A percentile compares a stretch with the other conserved stretches of the same genome.
These are phyloP conservation scores for Ascochyta clinopodiicola DNA, from an alignment of 2,329 filamentous ascomycete genomes.

Conservation along the genomic window DNA sequence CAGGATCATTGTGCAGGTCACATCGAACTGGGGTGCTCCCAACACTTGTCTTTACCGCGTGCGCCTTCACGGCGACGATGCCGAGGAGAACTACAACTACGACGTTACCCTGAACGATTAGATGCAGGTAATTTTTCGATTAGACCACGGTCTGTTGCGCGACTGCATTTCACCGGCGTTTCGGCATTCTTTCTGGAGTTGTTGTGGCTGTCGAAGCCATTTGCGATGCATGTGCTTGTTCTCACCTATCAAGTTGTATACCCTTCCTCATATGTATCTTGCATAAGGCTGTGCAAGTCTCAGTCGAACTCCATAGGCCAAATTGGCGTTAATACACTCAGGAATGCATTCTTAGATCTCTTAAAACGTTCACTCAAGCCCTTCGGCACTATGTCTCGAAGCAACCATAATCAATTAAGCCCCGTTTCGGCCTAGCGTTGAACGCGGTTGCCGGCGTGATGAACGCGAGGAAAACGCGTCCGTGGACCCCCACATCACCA, in stretches of 20 bases:
- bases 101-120: constrained; percentile 28
- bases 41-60: constrained; percentile 57
- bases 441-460: constrained; percentile 13
- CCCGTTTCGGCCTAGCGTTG: constrained; percentile 5
- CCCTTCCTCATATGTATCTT: constrained; percentile 6
- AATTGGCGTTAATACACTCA: not conserved
- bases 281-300: not conserved
- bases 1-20: constrained; percentile 50
- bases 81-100: constrained; percentile 27
- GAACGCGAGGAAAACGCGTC: constrained; percentile 15
- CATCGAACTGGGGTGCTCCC: constrained; percentile 53
- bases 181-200: not conserved
- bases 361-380: not conserved
- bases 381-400: too few relatives aligned
- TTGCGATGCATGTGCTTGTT: not conserved
- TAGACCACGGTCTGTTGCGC: not conserved
- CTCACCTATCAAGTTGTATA: constrained; percentile 8
- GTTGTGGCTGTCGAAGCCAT: not conserved
- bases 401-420: constrained; percentile 9
- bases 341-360: not conserved
- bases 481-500: constrained; percentile 14
- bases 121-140: not conserved
- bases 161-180: not conserved
- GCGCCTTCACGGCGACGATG: constrained; percentile 50
- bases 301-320: not conserved